Evolutionary conservation across 345 rosid genomes (phyloP), one percentile per base, ranked within the genome.

Genomic region (Dovyalis caffra): DNA sequence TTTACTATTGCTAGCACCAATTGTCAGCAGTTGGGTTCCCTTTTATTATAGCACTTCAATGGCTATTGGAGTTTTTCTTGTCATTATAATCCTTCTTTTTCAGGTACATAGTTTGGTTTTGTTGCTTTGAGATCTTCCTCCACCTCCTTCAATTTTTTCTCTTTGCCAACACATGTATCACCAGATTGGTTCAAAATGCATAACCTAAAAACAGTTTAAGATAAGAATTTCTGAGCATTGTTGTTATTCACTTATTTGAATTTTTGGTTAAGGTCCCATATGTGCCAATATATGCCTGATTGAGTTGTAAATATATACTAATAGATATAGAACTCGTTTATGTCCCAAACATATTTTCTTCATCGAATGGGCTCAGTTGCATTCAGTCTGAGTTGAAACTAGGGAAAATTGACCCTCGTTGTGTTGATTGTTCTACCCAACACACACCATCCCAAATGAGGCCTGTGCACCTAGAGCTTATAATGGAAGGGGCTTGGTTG

Each of bases 1-100:
- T 25, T 71, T 93, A 70, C 77, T 91, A 43, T 66, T 95, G 76
- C 72, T 90, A 73, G 97, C 97, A 31, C 95, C 99, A 23, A 67
- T 90, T 70, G 90, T 90, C 79, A 91, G 97, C 80, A 78, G 83
- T 66, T 95, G 99, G 99, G 92, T 90, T 85, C 98, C 97, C 4
- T 95, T 95, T 77, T 93, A 95, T 74, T 93, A 95, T 78, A 89
- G 93, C 79, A 88, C 92, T 73, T 95, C 93, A 43, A 95, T 95
- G 97, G 97, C 91, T 11, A 85, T 95, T 67, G 98, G 99, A 15
- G 76, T 95, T 83, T 84, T 95, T 76, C 98, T 95, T 53, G 91
- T 93, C 74, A 68, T 95, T 66, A 74, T 93, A 67, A 86, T 95
- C 49, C 79, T 91, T 72, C 90, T 93, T 64, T 95, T 90, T 76